Conservation (phyloP, 805 yeast genomes). For the Ogataea paradorogensis region DNA sequence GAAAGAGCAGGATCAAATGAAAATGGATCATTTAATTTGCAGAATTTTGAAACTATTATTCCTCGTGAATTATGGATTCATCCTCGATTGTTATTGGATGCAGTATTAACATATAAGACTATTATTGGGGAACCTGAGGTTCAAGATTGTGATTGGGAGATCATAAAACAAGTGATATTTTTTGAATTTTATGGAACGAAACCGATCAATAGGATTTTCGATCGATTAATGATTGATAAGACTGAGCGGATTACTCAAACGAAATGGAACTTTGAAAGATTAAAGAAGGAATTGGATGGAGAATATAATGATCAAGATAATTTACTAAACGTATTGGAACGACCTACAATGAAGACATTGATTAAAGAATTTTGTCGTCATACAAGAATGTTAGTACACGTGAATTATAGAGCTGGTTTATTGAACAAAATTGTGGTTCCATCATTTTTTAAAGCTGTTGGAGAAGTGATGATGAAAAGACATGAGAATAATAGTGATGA, state of each 20-base stretch:
- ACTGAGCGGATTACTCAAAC: background rate
- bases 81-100: conserved; percentile 31
- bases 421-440: conserved; percentile 27
- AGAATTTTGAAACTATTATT: conserved; percentile 9
- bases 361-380: conserved; percentile 27
- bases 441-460: conserved; percentile 25
- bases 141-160: conserved; percentile 19
- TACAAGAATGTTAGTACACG: conserved; percentile 16
- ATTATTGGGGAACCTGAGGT: conserved; percentile 25
- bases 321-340: conserved; percentile 19
- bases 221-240: conserved; percentile 17
- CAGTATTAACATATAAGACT: conserved; percentile 29
- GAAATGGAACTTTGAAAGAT: conserved; percentile 11
- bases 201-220: conserved; percentile 23
- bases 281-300: conserved; percentile 17
- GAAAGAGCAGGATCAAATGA: background rate
- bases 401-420: conserved; percentile 24
- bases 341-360: conserved; percentile 21
- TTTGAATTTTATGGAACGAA: conserved; percentile 23
- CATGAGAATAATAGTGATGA: background rate
- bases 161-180: conserved; percentile 27
- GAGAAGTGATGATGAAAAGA: conserved; percentile 18
- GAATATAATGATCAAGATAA: conserved; percentile 4
- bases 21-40: background rate
- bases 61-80: conserved; percentile 35